Conservation (phyloP, 345 rosid genomes). For the Salix dunnii region DNA sequence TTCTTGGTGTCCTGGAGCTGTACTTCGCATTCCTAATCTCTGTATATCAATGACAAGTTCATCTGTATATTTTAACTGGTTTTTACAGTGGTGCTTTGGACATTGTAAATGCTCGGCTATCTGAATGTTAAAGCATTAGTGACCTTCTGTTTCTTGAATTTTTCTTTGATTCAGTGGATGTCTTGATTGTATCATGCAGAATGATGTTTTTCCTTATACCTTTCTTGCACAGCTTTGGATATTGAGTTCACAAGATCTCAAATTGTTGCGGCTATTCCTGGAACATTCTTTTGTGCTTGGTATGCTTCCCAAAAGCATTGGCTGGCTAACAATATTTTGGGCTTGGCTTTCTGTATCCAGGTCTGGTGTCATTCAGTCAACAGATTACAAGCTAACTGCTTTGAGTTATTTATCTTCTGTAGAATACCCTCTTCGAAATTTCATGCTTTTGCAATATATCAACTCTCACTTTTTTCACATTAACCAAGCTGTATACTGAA, state of each 20-base stretch:
- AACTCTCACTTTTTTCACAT: neutral
- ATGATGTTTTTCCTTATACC: conserved; percentile 33
- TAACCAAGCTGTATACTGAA: neutral
- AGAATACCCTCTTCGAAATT: neutral
- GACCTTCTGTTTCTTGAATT: neutral
- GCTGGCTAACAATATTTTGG: conserved; percentile 93
- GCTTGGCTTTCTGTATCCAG: conserved; percentile 98
- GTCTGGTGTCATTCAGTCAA: conserved; percentile 34
- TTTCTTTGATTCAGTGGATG: conserved; percentile 32
- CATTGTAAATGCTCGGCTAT: neutral
- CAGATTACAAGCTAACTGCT: neutral
- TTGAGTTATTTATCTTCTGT: neutral
- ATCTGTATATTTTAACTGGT: neutral
- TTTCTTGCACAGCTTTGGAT: conserved; percentile 80
- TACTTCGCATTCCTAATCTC: neutral
- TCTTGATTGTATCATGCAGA: conserved; percentile 40
- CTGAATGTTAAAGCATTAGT: neutral
- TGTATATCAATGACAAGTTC: neutral
- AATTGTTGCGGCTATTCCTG: conserved; percentile 89
- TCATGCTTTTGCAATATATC: neutral
- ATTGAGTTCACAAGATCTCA: conserved; percentile 94
- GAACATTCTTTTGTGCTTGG: conserved; percentile 97
- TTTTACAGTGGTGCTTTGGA: neutral
- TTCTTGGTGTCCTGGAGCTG: neutral
- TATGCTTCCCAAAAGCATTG: conserved; percentile 95